Evolutionary conservation across 768 basidiomycete species (phyloP).

Genomic region (Tulasnella sp.): DNA sequence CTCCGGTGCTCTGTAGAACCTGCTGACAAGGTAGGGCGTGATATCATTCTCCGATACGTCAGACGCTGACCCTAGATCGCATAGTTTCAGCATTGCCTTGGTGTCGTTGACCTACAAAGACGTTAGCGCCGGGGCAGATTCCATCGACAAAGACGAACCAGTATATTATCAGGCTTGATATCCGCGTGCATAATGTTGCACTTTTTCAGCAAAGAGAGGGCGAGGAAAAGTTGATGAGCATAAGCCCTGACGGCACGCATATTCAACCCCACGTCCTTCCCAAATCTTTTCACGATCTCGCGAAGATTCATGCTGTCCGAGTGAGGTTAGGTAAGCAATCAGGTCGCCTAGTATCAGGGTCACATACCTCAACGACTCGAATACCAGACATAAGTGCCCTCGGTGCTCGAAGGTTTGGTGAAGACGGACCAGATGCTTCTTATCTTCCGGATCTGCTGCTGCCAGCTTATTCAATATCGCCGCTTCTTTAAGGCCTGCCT

Average conservation of each 20-base stretch:
- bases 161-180: conserved; percentile 95
- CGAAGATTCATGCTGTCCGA: conserved; percentile 82
- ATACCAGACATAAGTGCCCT: conserved; percentile 91
- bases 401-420: conserved; percentile 94
- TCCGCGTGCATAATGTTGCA: conserved; percentile 95
- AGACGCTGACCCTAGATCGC: conserved; percentile 93
- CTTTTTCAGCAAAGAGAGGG: conserved; percentile 73
- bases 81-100: conserved; percentile 86
- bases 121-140: neutral
- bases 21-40: conserved; percentile 92
- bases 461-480: conserved; percentile 77
- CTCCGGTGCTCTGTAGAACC: conserved; percentile 97
- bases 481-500: conserved; percentile 85
- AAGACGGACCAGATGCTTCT: conserved; percentile 89
- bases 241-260: conserved; percentile 98
- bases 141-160: conserved; percentile 31
- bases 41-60: conserved; percentile 93
- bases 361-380: conserved; percentile 77
- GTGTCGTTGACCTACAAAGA: conserved; percentile 75
- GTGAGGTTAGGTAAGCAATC: neutral
- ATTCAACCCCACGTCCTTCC: conserved; percentile 94
- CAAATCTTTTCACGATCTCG: conserved; percentile 95
- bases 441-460: conserved; percentile 90
- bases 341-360: neutral
- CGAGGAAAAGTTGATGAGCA: conserved; percentile 88